These are phyloP conservation scores for Heimioporus punctisporus DNA, from an alignment of 1,284 basidiomycete species.

Conservation along the genomic window DNA sequence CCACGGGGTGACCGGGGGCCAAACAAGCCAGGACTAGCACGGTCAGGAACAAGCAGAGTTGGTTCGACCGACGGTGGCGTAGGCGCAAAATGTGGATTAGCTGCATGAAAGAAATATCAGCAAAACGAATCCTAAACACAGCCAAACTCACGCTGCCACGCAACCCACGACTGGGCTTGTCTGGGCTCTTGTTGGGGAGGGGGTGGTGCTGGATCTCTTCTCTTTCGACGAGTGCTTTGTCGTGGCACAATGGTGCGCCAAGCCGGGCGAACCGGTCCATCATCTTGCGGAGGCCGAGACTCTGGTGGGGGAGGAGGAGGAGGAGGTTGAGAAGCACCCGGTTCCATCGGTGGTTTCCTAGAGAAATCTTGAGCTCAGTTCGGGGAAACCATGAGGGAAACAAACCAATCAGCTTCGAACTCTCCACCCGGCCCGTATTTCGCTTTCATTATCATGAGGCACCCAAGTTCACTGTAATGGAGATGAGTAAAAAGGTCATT, in stretches of 20 bases:
- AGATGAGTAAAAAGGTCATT: conserved; percentile 6
- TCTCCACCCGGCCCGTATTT: conserved; percentile 78
- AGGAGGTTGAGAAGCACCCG: conserved; percentile 32
- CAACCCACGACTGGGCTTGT: conserved; percentile 55
- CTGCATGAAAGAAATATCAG: conserved; percentile 31
- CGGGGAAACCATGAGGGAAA: background rate
- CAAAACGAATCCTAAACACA: conserved; percentile 10
- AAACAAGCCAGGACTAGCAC: conserved; percentile 61
- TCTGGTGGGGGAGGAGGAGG: conserved; percentile 46
- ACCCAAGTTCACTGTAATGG: conserved; percentile 62
- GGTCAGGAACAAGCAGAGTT: conserved; percentile 55
- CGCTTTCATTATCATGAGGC: conserved; percentile 62
- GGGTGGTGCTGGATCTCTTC: conserved; percentile 31
- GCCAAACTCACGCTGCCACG: conserved; percentile 66
- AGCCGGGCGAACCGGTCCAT: conserved; percentile 47
- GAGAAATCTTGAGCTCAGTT: conserved; percentile 1
- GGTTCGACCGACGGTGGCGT: conserved; percentile 53
- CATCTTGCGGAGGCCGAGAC: conserved; percentile 40
- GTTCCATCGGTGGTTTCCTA: conserved; percentile 50
- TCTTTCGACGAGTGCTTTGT: conserved; percentile 40
- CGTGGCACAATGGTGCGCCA: conserved; percentile 56
- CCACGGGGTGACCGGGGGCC: conserved; percentile 58
- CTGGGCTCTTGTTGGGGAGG: conserved; percentile 36
- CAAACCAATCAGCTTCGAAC: conserved; percentile 73
- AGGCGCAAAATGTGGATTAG: conserved; percentile 47